Evolutionary conservation across 768 basidiomycete species (phyloP).

Genomic region (Kwoniella heveanensis): DNA sequence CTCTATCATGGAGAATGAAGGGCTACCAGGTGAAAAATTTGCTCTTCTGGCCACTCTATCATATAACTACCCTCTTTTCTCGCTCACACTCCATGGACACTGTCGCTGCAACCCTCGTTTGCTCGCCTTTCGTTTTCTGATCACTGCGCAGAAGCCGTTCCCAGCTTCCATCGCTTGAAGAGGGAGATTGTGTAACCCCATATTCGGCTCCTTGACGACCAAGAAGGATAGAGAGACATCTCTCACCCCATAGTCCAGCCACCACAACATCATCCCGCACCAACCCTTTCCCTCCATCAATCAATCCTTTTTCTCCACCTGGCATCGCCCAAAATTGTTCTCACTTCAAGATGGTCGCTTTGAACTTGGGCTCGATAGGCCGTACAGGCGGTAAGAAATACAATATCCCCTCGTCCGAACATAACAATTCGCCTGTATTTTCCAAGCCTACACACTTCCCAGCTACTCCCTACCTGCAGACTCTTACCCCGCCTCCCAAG

Average conservation of each 20-base stretch:
- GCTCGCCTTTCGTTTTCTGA: too few species aligned
- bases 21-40: not conserved
- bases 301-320: too few species aligned
- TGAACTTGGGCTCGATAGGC: constrained; percentile 6
- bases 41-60: not conserved
- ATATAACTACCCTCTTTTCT: not conserved
- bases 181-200: too few species aligned
- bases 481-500: not conserved
- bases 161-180: too few species aligned
- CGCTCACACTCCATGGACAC: not conserved
- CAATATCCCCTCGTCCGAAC: constrained; percentile 1
- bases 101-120: too few species aligned
- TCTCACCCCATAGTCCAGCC: not conserved
- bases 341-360: constrained; percentile 4
- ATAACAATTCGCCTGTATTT: constrained; percentile 1
- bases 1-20: too few species aligned
- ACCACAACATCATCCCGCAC: not conserved
- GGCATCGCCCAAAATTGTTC: not conserved
- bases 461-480: constrained; percentile 20
- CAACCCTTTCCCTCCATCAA: not conserved
- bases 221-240: not conserved
- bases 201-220: constrained; percentile 1
- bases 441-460: constrained; percentile 26
- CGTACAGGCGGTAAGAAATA: constrained; percentile 11
- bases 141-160: too few species aligned